Conservation (phyloP, 495 filamentous ascomycete genomes). For the Penicillium lividum region DNA sequence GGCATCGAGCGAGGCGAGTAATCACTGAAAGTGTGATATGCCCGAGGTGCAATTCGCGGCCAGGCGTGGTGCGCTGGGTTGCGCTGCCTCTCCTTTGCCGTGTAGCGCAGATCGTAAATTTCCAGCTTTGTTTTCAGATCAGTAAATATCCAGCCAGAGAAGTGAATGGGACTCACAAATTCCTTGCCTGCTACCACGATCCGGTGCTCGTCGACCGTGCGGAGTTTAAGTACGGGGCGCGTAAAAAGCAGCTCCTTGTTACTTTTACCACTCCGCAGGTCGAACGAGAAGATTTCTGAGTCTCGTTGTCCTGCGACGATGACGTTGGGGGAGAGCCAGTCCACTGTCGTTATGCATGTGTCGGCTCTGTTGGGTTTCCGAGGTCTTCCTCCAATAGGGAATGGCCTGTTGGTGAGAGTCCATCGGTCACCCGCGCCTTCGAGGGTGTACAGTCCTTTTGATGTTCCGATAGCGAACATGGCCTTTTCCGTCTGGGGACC, state of each 20-base stretch:
- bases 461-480: conserved; percentile 45
- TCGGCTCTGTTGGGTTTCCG: conserved; percentile 32
- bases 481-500: conserved; percentile 30
- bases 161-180: conserved; percentile 28
- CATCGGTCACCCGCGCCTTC: conserved; percentile 33
- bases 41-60: conserved; percentile 31
- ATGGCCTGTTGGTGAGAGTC: conserved; percentile 35
- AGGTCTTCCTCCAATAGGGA: conserved; percentile 16
- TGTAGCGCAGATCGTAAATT: conserved; percentile 50
- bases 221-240: conserved; percentile 38
- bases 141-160: neutral
- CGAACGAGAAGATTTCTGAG: conserved; percentile 40
- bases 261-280: conserved; percentile 36
- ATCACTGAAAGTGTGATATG: conserved; percentile 40
- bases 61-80: conserved; percentile 24
- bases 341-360: conserved; percentile 36
- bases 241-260: conserved; percentile 38
- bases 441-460: conserved; percentile 41
- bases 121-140: conserved; percentile 24
- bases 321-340: conserved; percentile 41
- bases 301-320: conserved; percentile 41
- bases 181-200: conserved; percentile 38
- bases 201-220: conserved; percentile 38
- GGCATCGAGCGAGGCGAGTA: conserved; percentile 24
- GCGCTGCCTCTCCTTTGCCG: conserved; percentile 31